Evolutionary conservation across 148 eudicot species (phyloP), one percentile per base, ranked within the genome.

Genomic region (Limonium bicolor): DNA sequence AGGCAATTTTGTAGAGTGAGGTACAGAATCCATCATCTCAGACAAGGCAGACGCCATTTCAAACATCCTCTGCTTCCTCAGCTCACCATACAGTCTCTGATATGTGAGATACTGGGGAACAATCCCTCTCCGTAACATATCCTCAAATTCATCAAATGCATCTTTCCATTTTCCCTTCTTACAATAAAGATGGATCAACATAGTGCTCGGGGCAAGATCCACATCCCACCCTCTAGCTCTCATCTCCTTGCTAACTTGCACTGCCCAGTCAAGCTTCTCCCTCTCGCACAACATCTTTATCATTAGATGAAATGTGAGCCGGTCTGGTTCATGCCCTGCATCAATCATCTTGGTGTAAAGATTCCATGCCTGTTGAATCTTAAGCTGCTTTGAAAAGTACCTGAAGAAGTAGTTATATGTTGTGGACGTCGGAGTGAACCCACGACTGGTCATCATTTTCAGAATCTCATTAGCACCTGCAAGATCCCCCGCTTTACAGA

Each of bases 401-500:
- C 61, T 60, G 38, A 85, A 65, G 54, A 77, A 71, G 62, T 77
- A 65, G 59, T 75, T 74, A 54, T 85, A 85, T 7, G 82, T 85
- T 21, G 68, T 65, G 16, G 65, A 2, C 24, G 82, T 77, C 20
- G 95, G 95, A 47, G 60, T 8, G 45, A 63, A 49, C 6, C 78
- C 81, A 39, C 70, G 72, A 53, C 62, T 62, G 6, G 64, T 70
- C 92, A 85, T 80, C 86, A 65, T 72, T 64, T 72, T 80, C 3
- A 80, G 63, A 36, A 80, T 65, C 56, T 70, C 72, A 54, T 78
- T 68, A 7, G 86, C 92, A 39, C 73, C 92, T 13, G 25, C 71
- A 25, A 85, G 46, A 61, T 85, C 80, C n/a, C 73, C 80, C 6
- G 73, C 80, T 64, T 72, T 68, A 71, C 95, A 85, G 52, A 74